Percentiles rank a stretch among this genome's conserved stretches.
Conservation (phyloP, 1,139 yeast genomes). For the Candida sanyaensis region DNA sequence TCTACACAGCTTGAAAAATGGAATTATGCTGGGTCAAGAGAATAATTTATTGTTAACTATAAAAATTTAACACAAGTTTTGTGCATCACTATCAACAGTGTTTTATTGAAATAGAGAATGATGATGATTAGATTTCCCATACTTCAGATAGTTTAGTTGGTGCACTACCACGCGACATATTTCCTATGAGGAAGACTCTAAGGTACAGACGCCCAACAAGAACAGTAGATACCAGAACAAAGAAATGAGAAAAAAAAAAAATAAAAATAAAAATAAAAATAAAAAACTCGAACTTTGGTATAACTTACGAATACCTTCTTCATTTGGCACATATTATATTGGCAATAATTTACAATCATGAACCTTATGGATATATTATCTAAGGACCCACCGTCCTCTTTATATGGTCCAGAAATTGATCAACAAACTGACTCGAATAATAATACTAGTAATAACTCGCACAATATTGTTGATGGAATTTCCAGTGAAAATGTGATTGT, state of each 20-base stretch:
- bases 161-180: constrained; percentile 2
- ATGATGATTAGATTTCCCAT: no score
- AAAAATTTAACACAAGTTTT: no score
- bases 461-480: not conserved
- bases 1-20: no score
- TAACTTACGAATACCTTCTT: no score
- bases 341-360: constrained; percentile 19
- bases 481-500: not conserved
- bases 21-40: no score
- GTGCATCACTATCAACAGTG: no score
- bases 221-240: not conserved
- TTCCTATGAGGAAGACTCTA: not conserved
- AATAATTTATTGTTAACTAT: no score
- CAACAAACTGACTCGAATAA: not conserved
- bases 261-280: not conserved
- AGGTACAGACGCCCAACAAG: not conserved
- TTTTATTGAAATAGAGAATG: no score
- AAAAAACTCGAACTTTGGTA: no score
- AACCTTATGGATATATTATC: constrained; percentile 42
- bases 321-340: not conserved
- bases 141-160: not conserved
- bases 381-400: constrained; percentile 19
- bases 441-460: not conserved
- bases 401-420: constrained; percentile 9
- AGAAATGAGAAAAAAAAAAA: not conserved